Base-by-base conservation (phyloP, 1,139 yeast genomes). In the Geotrichum europaeum region DNA sequence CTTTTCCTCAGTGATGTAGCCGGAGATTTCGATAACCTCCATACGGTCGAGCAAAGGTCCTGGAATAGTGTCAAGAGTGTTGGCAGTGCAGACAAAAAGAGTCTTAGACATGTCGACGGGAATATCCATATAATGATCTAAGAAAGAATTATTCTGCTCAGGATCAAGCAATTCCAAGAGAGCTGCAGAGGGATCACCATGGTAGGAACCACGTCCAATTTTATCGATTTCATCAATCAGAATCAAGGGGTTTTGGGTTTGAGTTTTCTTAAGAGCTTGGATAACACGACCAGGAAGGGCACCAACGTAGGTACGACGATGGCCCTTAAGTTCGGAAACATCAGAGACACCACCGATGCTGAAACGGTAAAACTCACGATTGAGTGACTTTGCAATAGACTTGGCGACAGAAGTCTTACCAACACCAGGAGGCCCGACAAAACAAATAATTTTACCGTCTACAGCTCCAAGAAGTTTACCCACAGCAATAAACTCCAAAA, bases 361-460 rank as follows among this genome's bases (percentile, higher is more conserved):
- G 72, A 94, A 89, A 72, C 98, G 81, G 68, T 89, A 90, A 70
- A 92, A 90, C 70, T 89, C 84, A 69, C 97, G 83, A 69, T 88
- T 84, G 67, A 94, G 81, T 0, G 97, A 86, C 67, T 87, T 87
- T 7, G 98, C 97, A 71, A 94, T 90, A 0, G 97, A 90, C 73
- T 86, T 87, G 65, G 97, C 98, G 69, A 94, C 88, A 0, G 97
- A 90, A 0, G 99, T 94, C 73, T 94, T 94, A 75, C 99, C 99
- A 32, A 96, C 97, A 76, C 99, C 99, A 2, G 99, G 99, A 20
- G 98, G 98, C 25, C 99, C 99, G 54, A 90, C 96, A 68, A 94
- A 86, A 77, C 98, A 91, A 62, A 94, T 79, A 62, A 94, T 94
- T 73, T 91, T 91, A 71, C 97, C 98, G 70, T 90, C 95, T 24